phyloP scores from a whole-genome alignment of 2,329 filamentous ascomycete genomes.

The Fusarium sp. region DNA sequence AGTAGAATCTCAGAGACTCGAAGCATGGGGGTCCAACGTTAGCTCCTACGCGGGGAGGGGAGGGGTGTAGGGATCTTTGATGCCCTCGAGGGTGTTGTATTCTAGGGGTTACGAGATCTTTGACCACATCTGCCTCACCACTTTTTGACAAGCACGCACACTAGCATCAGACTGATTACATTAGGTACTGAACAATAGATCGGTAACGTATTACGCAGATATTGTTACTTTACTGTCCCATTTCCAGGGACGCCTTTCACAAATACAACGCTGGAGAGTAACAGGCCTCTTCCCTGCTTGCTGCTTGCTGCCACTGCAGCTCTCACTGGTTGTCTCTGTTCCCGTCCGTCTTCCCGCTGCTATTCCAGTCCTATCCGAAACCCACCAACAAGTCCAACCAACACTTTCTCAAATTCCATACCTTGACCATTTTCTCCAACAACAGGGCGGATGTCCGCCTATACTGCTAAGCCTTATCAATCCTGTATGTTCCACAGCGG shows the following conservation, averaged over 20 bases:
- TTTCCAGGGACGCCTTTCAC: conserved; percentile 11
- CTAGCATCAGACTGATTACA: neutral
- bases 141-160: neutral
- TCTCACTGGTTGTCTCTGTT: conserved; percentile 28
- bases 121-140: conserved; percentile 1
- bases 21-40: neutral
- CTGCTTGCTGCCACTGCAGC: conserved; percentile 27
- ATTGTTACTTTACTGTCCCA: neutral
- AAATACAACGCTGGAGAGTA: neutral
- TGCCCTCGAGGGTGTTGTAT: neutral
- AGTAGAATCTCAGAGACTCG: neutral
- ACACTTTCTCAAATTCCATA: neutral
- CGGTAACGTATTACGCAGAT: neutral
- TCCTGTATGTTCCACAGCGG: conserved; percentile 16
- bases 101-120: conserved; percentile 18
- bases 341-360: conserved; percentile 37
- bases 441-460: neutral
- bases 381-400: conserved; percentile 25
- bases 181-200: neutral
- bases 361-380: conserved; percentile 22
- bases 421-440: neutral
- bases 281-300: conserved; percentile 32
- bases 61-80: conserved; percentile 33
- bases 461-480: neutral
- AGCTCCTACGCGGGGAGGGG: conserved; percentile 21